Evolutionary conservation across 2,329 filamentous ascomycete genomes (phyloP).

Genomic region (Trichoderma semiorbis): DNA sequence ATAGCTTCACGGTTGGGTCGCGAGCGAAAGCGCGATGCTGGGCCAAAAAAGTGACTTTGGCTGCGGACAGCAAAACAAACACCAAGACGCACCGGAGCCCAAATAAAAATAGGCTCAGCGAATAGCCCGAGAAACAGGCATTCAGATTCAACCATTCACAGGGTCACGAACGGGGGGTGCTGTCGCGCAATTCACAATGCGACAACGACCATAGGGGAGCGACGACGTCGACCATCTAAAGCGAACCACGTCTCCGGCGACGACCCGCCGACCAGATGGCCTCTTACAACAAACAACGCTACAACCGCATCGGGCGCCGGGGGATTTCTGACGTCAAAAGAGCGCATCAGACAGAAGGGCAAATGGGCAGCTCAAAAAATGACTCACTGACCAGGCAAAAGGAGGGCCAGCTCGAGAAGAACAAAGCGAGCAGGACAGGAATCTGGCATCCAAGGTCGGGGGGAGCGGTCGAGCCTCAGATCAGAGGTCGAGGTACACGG

Average conservation of each 20-base stretch:
- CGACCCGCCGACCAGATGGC: slow-evolving; percentile 3
- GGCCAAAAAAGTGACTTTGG: slow-evolving; percentile 30
- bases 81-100: slow-evolving; percentile 18
- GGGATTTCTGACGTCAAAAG: slow-evolving; percentile 7
- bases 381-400: slow-evolving; percentile 32
- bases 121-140: slow-evolving; percentile 18
- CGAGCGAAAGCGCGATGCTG: background rate
- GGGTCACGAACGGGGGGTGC: background rate
- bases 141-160: slow-evolving; percentile 6
- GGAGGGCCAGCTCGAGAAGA: slow-evolving; percentile 27
- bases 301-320: background rate
- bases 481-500: slow-evolving; percentile 34
- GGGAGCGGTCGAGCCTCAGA: slow-evolving; percentile 25
- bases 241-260: slow-evolving; percentile 18
- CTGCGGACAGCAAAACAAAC: slow-evolving; percentile 5
- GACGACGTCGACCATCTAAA: slow-evolving; percentile 19
- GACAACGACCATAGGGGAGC: slow-evolving; percentile 28
- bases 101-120: slow-evolving; percentile 20
- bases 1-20: slow-evolving; percentile 31
- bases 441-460: slow-evolving; percentile 26
- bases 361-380: slow-evolving; percentile 23
- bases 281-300: background rate
- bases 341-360: background rate
- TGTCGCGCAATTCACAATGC: slow-evolving; percentile 31
- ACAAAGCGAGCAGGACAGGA: slow-evolving; percentile 19